Base-by-base conservation (phyloP, 2,329 filamentous ascomycete species). In the Ophiosphaerella narmari region DNA sequence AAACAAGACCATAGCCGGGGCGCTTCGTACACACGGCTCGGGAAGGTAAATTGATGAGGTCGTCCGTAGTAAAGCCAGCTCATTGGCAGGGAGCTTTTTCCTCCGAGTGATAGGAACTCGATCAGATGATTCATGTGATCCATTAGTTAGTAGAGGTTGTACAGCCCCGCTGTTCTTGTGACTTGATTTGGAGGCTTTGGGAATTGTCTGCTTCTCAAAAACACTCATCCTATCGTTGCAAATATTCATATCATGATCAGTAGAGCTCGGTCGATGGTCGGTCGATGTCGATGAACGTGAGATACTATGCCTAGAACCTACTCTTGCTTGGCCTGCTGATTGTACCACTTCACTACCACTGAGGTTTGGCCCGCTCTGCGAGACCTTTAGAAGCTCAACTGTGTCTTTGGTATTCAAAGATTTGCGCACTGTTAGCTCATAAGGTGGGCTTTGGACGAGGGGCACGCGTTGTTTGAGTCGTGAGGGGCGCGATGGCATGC, bases 11-110 rank as follows among this genome's bases (percentile, higher is more conserved):
- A 4, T 12, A n/a, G 12, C 31, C 24, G 36, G 9, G 16, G 31
- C 40, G 18, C 36, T 47, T 49, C 66, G 55, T 65, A 71, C 67
- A 60, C 51, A 46, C 43, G 59, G 63, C 24, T 50, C 47, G 31
- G 66, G 61, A 11, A 70, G 48, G 39, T 65, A 63, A 55, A 63
- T 55, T 33, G 52, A 55, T 43, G 65, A 63, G n/a, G 64, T 62
- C 3, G 62, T 64, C 43, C 66, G 63, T 23, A 65, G 44, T 21
- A 71, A 42, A 26, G 63, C 50, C 36, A 72, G 68, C 38, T 62
- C 53, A 44, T 63, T 56, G 36, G 65, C 55, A 47, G 65, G 59
- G 29, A 66, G 44, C 14, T 52, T 50, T 41, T 56, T 60, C 56
- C 57, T 64, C 53, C 52, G 57, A 55, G 42, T 56, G 16, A 29